Conservation (phyloP, 345 rosid genomes). For the Geranium brycei region DNA sequence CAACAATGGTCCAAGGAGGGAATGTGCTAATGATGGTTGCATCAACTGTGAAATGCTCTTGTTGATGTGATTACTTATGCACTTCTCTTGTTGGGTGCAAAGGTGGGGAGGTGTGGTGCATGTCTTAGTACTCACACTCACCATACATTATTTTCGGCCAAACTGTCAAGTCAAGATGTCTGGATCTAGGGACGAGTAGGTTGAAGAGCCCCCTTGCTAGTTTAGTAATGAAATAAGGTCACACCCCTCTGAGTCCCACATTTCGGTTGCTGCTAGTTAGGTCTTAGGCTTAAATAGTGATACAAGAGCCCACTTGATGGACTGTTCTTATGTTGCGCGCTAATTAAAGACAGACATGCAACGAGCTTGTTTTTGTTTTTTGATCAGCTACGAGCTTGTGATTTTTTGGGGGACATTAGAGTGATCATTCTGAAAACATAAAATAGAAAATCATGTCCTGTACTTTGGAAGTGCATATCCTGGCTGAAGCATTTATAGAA, state of each 20-base stretch:
- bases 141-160: not conserved
- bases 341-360: not conserved
- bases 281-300: not conserved
- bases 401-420: too few relatives aligned
- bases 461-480: too few relatives aligned
- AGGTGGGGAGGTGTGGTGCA: not conserved
- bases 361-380: not conserved
- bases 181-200: too few relatives aligned
- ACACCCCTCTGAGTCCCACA: not conserved
- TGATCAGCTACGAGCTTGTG: too few relatives aligned
- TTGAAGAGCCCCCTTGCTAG: too few relatives aligned
- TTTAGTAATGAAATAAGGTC: too few relatives aligned
- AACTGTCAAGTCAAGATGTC: too few relatives aligned
- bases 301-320: not conserved
- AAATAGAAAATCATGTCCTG: too few relatives aligned
- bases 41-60: not conserved
- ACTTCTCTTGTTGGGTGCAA: not conserved
- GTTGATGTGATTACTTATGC: not conserved
- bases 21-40: not conserved
- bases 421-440: too few relatives aligned
- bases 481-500: too few relatives aligned
- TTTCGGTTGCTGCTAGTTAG: too few relatives aligned
- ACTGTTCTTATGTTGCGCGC: not conserved
- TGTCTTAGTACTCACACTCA: not conserved
- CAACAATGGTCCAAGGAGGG: not conserved